Base-by-base conservation (phyloP, 257 asterid species). In the Asclepias syriaca region DNA sequence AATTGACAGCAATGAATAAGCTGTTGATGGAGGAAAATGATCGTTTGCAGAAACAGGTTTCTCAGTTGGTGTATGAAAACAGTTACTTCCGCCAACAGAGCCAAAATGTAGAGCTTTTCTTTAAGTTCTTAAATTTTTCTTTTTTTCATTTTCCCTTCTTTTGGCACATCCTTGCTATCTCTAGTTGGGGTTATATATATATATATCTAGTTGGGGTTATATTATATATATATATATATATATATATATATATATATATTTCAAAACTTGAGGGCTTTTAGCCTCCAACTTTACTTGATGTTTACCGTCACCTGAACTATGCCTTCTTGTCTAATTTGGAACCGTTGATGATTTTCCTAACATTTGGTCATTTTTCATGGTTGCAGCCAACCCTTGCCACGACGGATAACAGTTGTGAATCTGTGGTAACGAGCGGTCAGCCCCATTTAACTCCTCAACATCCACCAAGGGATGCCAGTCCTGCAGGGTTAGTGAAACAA, bases 391-490 rank as follows among this genome's bases (percentile, higher is more conserved):
- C 92, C 39, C 87, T 89, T 34, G 87, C 92, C 72, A 86, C 97
- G 29, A 88, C 96, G n/a, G 99, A 95, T 74, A 92, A 89, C 67
- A 91, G 99, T 71, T 90, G 97, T 66, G 99, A 95, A 72, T 95
- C 98, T 55, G 98, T 90, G 88, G 98, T 95, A 68, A 95, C 99
- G 9, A 95, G 97, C 77, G 99, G 98, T 78, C 98, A 91, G 68
- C 95, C 86, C 72, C 89, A 87, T 82, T 74, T 87, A 87, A 82
- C 96, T 80, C 89, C 96, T 82, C 98, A 88, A 78, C 89, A 86
- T 84, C 96, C 99, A 19, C 99, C 98, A 15, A 86, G 89, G 87
- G 99, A 95, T 88, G 99, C 99, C 74, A 95, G 99, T 74, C 99
- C 99, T 77, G 90, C 97, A 37, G 99, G 99, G 97, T 94, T 65